Percentiles rank a stretch among this genome's conserved stretches.
Evolutionary conservation across 1,284 basidiomycete species (phyloP).

Genomic region (Exsudoporus floridanus): DNA sequence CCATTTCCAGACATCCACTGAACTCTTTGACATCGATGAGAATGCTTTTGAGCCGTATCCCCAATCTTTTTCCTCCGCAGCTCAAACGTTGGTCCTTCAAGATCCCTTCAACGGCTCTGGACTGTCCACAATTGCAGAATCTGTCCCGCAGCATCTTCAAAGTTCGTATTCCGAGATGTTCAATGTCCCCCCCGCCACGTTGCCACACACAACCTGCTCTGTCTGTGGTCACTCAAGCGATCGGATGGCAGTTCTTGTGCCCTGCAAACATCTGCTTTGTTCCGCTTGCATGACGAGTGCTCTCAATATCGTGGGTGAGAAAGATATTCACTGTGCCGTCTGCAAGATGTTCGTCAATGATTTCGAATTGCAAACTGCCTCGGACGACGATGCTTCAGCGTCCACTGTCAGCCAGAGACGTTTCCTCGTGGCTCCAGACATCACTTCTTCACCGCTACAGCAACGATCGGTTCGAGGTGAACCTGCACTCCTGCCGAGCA

Average conservation of each 20-base stretch:
- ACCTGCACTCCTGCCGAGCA: constrained; percentile 24
- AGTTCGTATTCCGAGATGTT: constrained; percentile 31
- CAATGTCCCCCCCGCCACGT: constrained; percentile 9
- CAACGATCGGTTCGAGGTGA: constrained; percentile 21
- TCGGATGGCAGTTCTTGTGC: constrained; percentile 63
- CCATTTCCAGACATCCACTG: constrained; percentile 45
- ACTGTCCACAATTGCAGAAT: constrained; percentile 30
- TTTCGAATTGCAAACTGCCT: constrained; percentile 52
- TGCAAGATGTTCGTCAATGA: constrained; percentile 66
- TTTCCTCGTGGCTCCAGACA: constrained; percentile 11
- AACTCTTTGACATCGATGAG: constrained; percentile 74
- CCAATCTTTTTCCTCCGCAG: constrained; percentile 42
- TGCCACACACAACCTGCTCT: constrained; percentile 40
- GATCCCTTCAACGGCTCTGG: constrained; percentile 31
- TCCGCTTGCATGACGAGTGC: constrained; percentile 77
- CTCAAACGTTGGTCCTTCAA: constrained; percentile 32
- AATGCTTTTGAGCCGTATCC: constrained; percentile 57
- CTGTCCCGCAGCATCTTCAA: constrained; percentile 23
- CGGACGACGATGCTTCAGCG: constrained; percentile 20
- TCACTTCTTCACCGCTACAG: constrained; percentile 26
- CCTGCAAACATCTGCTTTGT: constrained; percentile 72
- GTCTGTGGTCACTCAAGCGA: constrained; percentile 49
- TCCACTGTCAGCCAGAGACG: constrained; percentile 17
- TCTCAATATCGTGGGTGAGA: constrained; percentile 81
- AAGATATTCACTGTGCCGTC: constrained; percentile 78